These are phyloP conservation scores for Syncephalastrum contaminatum DNA, from an alignment of 371 early-diverging fungal genomes.

Conservation along the genomic window DNA sequence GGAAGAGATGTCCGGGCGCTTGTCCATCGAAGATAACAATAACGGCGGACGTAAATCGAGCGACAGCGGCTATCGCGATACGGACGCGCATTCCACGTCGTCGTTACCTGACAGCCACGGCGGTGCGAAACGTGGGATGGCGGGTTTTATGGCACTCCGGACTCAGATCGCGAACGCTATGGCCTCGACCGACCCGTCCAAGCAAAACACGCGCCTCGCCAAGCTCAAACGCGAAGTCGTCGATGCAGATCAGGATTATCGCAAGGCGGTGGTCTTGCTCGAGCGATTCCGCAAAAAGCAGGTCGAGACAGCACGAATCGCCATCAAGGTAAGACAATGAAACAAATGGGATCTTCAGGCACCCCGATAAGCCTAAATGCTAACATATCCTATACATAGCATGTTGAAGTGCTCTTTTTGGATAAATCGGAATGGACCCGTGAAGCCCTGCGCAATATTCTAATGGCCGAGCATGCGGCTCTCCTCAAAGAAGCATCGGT, in stretches of 20 bases:
- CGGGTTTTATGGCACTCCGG: conserved; percentile 40
- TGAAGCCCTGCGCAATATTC: conserved; percentile 10
- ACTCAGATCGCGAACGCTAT: conserved; percentile 39
- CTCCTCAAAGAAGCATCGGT: conserved; percentile 11
- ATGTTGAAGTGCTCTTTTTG: conserved; percentile 12
- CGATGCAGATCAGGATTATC: conserved; percentile 51
- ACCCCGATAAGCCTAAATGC: background rate
- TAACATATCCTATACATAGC: conserved; percentile 7
- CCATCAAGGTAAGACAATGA: conserved; percentile 10
- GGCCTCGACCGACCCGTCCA: conserved; percentile 19
- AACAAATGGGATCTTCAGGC: no score
- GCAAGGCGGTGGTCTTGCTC: conserved; percentile 9
- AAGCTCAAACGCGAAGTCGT: conserved; percentile 56
- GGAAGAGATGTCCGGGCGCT: background rate
- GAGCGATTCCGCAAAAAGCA: conserved; percentile 7
- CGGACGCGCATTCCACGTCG: background rate
- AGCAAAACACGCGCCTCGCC: conserved; percentile 31
- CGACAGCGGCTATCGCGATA: no score
- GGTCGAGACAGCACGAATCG: conserved; percentile 9
- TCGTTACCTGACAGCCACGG: background rate
- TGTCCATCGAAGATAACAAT: no score
- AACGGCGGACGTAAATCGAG: no score
- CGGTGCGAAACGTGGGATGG: conserved; percentile 33
- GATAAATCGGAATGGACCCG: conserved; percentile 17
- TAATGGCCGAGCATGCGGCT: conserved; percentile 10